Evolutionary conservation across 192 early-diverging fungal species (phyloP), one percentile per base, ranked within the genome.

Genomic region (Backusella tarrabulga): DNA sequence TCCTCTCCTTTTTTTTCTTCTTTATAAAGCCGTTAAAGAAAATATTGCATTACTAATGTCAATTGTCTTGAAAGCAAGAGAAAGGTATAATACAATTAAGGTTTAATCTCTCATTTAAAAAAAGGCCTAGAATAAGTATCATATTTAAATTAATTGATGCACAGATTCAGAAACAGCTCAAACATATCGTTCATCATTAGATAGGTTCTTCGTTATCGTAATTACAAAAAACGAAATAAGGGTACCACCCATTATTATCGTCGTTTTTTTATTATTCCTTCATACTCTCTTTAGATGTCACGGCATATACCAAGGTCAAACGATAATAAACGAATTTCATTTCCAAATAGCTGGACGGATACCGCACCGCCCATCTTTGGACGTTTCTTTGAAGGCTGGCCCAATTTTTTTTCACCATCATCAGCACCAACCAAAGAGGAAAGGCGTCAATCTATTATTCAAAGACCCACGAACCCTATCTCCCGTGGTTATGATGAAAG

Each of bases 331-430:
- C 56, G 56, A 11, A 63, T 63, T n/a, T 63, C 56, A 63, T 63
- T 63, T 63, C 56, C 56, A 63, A 63, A 26, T 26, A 63, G 56
- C 9, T 63, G 56, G 56, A 63, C 35, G 35, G 38, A 23, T 7
- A 40, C 34, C 3, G 35, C 35, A 11, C 68, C 68, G 6, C 68
- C 68, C 7, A 35, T 38, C 21, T 36, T 70, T 70, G 68, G 35
- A 14, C n/a, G 35, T 70, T 72, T 72, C 14, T 72, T 72, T 50
- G 71, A 72, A 72, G 71, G 71, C 23, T 72, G 71, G 71, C 40
- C 71, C 41, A 32, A 72, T 8, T n/a, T 32, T 26, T 38, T 34
- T 38, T 23, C n/a, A 8, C 1, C 67, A n/a, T 4, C 21, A 38
- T 17, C 68, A 11, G 12, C 68, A 41, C 36, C 68, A 38, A 38